Evolutionary conservation across 2,329 filamentous ascomycete genomes (phyloP).

Genomic region (Tolypocladium paradoxum): DNA sequence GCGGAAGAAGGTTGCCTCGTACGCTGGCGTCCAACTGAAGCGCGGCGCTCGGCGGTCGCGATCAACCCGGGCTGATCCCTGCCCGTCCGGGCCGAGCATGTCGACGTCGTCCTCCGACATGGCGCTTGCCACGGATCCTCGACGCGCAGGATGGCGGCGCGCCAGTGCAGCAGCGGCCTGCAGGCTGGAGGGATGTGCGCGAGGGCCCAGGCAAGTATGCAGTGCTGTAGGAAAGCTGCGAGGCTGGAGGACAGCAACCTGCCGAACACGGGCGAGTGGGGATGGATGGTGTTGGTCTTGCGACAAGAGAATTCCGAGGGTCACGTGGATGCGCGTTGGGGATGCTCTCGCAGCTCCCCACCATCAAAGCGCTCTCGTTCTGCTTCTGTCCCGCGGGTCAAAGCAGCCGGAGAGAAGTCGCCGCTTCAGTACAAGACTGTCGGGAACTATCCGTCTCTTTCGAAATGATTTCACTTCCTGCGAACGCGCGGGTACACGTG

Average conservation of each 20-base stretch:
- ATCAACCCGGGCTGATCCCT: slow-evolving; percentile 21
- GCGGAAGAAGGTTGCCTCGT: slow-evolving; percentile 50
- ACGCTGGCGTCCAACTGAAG: slow-evolving; percentile 49
- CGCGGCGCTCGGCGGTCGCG: slow-evolving; percentile 35
- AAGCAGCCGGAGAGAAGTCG: neutral
- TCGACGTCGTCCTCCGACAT: slow-evolving; percentile 31
- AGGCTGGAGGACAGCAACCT: neutral
- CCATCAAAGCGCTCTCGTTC: neutral
- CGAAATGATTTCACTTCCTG: neutral
- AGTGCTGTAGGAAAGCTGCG: neutral
- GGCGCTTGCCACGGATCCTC: slow-evolving; percentile 1
- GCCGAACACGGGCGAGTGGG: neutral
- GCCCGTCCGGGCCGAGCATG: slow-evolving; percentile 23
- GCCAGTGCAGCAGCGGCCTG: neutral
- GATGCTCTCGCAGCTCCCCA: neutral
- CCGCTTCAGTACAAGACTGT: too few species aligned
- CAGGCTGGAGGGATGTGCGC: neutral
- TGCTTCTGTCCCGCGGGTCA: neutral
- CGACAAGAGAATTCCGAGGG: neutral
- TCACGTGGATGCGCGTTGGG: neutral
- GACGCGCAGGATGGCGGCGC: neutral
- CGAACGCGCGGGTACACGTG: neutral
- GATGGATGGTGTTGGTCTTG: neutral
- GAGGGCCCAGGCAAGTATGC: neutral
- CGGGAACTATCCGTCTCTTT: neutral